Conservation (phyloP, 1,139 yeast genomes). For the Yamadazyma membranifaciens region DNA sequence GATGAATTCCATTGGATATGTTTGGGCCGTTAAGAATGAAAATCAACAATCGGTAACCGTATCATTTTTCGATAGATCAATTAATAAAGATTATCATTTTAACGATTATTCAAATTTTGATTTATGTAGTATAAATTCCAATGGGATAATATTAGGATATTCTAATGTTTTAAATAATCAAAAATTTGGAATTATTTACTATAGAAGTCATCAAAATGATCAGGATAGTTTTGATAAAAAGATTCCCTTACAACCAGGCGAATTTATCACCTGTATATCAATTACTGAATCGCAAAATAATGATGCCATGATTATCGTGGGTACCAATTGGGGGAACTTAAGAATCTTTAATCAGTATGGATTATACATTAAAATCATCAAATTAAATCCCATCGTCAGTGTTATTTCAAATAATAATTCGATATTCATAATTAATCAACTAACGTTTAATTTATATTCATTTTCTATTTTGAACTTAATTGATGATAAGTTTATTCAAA, state of each 20-base stretch:
- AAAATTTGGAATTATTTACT: slow-evolving; percentile 34
- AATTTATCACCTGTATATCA: slow-evolving; percentile 39
- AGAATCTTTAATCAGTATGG: slow-evolving; percentile 42
- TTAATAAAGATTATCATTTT: slow-evolving; percentile 84
- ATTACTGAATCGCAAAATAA: slow-evolving; percentile 23
- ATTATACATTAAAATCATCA: slow-evolving; percentile 39
- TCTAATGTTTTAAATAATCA: slow-evolving; percentile 29
- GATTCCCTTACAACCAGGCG: slow-evolving; percentile 35
- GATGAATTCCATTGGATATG: slow-evolving; percentile 79
- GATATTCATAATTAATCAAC: slow-evolving; percentile 34
- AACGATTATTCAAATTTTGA: slow-evolving; percentile 72
- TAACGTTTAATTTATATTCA: slow-evolving; percentile 27
- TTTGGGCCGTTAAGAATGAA: slow-evolving; percentile 62
- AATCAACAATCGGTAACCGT: slow-evolving; percentile 70
- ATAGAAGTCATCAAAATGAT: slow-evolving; percentile 45
- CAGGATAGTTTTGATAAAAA: slow-evolving; percentile 45
- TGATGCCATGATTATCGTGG: slow-evolving; percentile 36
- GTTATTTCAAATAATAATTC: slow-evolving; percentile 34
- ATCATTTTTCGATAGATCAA: slow-evolving; percentile 77
- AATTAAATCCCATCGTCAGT: slow-evolving; percentile 39
- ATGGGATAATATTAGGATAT: slow-evolving; percentile 63
- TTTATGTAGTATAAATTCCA: slow-evolving; percentile 67
- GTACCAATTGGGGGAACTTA: slow-evolving; percentile 42
- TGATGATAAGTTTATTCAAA: slow-evolving; percentile 40
- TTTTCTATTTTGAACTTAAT: slow-evolving; percentile 38